Percentiles rank a stretch among this genome's conserved stretches.
Conservation (phyloP, 768 basidiomycete genomes). For the Pleurotus ostreatus region DNA sequence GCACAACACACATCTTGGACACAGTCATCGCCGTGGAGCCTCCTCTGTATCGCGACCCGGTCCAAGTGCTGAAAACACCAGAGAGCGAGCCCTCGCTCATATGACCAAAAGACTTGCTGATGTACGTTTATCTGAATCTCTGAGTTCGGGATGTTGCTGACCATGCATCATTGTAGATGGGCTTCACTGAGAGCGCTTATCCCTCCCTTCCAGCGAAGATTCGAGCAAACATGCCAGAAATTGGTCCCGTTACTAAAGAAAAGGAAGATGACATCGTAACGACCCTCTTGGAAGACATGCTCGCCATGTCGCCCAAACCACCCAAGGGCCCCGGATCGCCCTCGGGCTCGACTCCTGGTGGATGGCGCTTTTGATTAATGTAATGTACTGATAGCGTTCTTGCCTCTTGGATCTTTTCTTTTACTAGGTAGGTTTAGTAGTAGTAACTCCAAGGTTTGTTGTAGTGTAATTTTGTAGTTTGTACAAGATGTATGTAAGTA, state of each 20-base stretch:
- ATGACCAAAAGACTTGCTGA: constrained; percentile 60
- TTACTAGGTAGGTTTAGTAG: neutral
- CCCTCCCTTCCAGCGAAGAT: constrained; percentile 50
- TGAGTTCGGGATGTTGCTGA: constrained; percentile 4
- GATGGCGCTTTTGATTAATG: constrained; percentile 32
- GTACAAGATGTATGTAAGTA: too few relatives aligned
- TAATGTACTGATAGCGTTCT: constrained; percentile 5
- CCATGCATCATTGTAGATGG: constrained; percentile 48
- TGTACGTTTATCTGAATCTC: constrained; percentile 34
- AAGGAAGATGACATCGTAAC: constrained; percentile 65
- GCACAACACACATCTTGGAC: constrained; percentile 38
- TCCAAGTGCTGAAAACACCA: constrained; percentile 11
- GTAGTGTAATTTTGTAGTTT: too few relatives aligned
- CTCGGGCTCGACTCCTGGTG: constrained; percentile 36
- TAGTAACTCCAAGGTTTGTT: neutral
- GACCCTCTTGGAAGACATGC: constrained; percentile 53
- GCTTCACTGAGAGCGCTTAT: constrained; percentile 58
- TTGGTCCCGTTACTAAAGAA: constrained; percentile 42
- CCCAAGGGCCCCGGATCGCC: constrained; percentile 33
- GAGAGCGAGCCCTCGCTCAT: constrained; percentile 40
- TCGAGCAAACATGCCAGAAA: constrained; percentile 41
- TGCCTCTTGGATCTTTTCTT: neutral
- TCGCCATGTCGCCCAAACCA: constrained; percentile 37
- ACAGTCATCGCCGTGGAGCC: constrained; percentile 17
- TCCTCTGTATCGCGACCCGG: constrained; percentile 17